Evolutionary conservation across 2,329 filamentous ascomycete genomes (phyloP).

Genomic region (Hymenotorrendiella dingleyae): DNA sequence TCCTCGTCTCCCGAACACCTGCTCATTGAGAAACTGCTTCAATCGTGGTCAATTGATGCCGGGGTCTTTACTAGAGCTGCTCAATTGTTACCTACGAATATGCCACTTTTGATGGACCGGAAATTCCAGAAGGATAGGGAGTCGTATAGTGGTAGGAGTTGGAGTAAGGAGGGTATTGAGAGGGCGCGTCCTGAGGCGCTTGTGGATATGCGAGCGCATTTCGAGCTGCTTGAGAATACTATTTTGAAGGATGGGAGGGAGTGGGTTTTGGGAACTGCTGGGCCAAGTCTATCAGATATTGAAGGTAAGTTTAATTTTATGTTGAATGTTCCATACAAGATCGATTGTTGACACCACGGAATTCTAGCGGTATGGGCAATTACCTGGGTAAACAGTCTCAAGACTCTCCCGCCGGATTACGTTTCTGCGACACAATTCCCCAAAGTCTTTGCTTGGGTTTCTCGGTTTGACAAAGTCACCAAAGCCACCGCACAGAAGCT

Average conservation of each 20-base stretch:
- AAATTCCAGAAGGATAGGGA: constrained; percentile 54
- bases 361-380: constrained; percentile 58
- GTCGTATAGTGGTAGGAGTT: constrained; percentile 38
- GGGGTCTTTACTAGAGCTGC: constrained; percentile 49
- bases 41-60: constrained; percentile 49
- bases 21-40: constrained; percentile 50
- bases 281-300: constrained; percentile 58
- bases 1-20: constrained; percentile 33
- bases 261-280: constrained; percentile 53
- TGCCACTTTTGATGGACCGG: constrained; percentile 49
- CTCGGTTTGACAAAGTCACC: constrained; percentile 49
- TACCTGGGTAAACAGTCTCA: constrained; percentile 56
- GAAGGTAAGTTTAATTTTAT: constrained; percentile 42
- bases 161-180: constrained; percentile 34
- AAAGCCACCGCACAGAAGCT: constrained; percentile 35
- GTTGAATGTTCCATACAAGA: too few relatives aligned
- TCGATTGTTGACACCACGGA: too few relatives aligned
- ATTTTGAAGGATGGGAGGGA: constrained; percentile 59
- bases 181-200: constrained; percentile 49
- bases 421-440: constrained; percentile 51
- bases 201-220: constrained; percentile 45
- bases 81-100: constrained; percentile 49
- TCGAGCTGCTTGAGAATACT: constrained; percentile 54
- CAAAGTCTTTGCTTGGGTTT: constrained; percentile 56
- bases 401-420: constrained; percentile 45